Evolutionary conservation across 257 asterid genomes (phyloP), one percentile per base, ranked within the genome.

Genomic region (Ligustrum vulgare): DNA sequence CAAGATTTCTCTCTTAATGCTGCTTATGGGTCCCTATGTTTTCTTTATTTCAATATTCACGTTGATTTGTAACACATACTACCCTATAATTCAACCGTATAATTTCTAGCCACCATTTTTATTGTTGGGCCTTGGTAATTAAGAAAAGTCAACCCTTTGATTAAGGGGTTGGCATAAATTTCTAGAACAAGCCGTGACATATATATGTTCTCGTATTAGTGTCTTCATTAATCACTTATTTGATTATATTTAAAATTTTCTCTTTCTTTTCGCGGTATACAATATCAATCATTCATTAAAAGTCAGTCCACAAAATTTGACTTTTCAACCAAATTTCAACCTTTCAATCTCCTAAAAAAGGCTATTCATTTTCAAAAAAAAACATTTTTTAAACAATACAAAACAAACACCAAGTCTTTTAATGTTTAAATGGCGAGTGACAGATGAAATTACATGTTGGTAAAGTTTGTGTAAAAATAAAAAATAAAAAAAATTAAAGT

Each of bases 1-100:
- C 85, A 84, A 66, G 68, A 56, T 86, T 74, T 76, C 79, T 74
- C 71, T 76, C 70, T 66, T 79, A 65, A 41, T 18, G 67, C 56
- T 70, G 67, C 75, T 77, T 69, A 39, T 78, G 75, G 75, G 68
- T 68, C 75, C 58, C 37, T 33, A 3, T 49, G 16, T 67, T 67
- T 49, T 7, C 23, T 34, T 67, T 75, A 0, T 60, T 60, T 60
- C 66, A 22, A 60, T 23, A 22, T 8, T 58, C 32, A 20, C 62
- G n/a, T 18, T 51, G 25, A 8, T 54, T 33, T 23, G 41, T 12
- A 3, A 68, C 62, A 51, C 15, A 22, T 10, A 58, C 66, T 10
- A 58, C 66, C 34, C 66, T 58, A 22, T 60, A n/a, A n/a, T 60
- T 25, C 67, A 60, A 60, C 34, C 4, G 25, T 56, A 28, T 23